Base-by-base conservation (phyloP, 352 stramenopile species). In the Phytophthora foliorum region DNA sequence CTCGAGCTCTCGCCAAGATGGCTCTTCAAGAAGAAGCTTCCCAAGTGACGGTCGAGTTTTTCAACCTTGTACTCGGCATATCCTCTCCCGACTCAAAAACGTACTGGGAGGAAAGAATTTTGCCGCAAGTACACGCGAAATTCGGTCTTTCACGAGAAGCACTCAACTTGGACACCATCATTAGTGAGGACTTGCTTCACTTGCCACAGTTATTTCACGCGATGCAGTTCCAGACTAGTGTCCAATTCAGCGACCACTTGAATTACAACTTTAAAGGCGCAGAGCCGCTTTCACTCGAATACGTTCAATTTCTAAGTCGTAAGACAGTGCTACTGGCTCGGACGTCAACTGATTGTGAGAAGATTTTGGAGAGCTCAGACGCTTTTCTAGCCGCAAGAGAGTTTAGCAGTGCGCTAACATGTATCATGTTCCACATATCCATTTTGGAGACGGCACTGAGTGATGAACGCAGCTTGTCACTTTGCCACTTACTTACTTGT, bases 91-190 rank as follows among this genome's bases (percentile, higher is more conserved):
- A 87, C 27, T 61, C 73, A 7, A 82, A 60, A 56, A 0, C 21
- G 0, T 88, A 91, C 44, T 91, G 82, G 79, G 54, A 77, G 16
- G 74, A 86, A n/a, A 75, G 71, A 10, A 73, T 94, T 32, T 17
- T 91, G 3, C 81, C 86, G 0, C 80, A 76, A 8, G 19, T 86
- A 2, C 50, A 62, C 2, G 39, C 63, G 25, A 88, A 87, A 46
- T 93, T 92, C 42, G 71, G 72, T 0, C 31, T 74, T 27, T 59
- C 52, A 39, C 21, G 45, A 6, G 55, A 50, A 21, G 29, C 16
- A 14, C 24, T 77, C 1, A 59, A 39, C 14, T 53, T 86, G 17
- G 68, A 84, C 10, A 56, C 57, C 0, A 62, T 89, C 25, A 31
- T 74, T n/a, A 77, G 56, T 13, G 81, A 84, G 10, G 76, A 81